Conservation (phyloP, 352 stramenopile species). For the Phytophthora tubulina region DNA sequence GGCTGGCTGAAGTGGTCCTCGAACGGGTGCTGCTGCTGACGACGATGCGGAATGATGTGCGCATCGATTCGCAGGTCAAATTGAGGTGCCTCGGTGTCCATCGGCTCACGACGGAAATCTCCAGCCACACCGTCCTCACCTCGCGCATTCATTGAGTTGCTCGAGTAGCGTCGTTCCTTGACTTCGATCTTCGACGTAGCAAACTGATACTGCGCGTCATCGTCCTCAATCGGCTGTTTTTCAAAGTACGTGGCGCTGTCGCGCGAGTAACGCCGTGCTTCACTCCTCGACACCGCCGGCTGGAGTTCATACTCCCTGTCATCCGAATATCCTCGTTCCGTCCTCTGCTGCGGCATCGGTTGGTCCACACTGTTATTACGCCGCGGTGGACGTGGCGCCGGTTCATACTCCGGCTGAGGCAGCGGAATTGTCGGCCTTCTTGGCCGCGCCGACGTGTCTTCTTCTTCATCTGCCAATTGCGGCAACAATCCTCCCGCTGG, state of each 20-base stretch:
- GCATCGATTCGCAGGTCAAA: slow-evolving; percentile 46
- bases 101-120: slow-evolving; percentile 41
- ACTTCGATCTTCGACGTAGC: slow-evolving; percentile 17
- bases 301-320: slow-evolving; percentile 37
- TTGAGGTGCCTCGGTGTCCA: slow-evolving; percentile 21
- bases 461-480: slow-evolving; percentile 35
- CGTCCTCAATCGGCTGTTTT: slow-evolving; percentile 30
- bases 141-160: slow-evolving; percentile 30
- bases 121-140: slow-evolving; percentile 35
- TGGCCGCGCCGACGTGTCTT: slow-evolving; percentile 14
- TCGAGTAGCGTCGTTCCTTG: slow-evolving; percentile 39
- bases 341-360: slow-evolving; percentile 16
- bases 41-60: slow-evolving; percentile 32
- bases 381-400: slow-evolving; percentile 36
- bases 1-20: slow-evolving; percentile 23
- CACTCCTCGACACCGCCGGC: slow-evolving; percentile 8
- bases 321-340: slow-evolving; percentile 26
- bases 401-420: slow-evolving; percentile 49
- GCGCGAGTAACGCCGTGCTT: slow-evolving; percentile 36
- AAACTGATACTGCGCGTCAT: slow-evolving; percentile 29
- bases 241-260: slow-evolving; percentile 34
- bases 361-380: slow-evolving; percentile 47
- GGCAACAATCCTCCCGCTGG: slow-evolving; percentile 26
- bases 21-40: slow-evolving; percentile 15
- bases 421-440: slow-evolving; percentile 29